Evolutionary conservation across 129 eudicot genomes (phyloP).

Genomic region (Artemisia argyi): DNA sequence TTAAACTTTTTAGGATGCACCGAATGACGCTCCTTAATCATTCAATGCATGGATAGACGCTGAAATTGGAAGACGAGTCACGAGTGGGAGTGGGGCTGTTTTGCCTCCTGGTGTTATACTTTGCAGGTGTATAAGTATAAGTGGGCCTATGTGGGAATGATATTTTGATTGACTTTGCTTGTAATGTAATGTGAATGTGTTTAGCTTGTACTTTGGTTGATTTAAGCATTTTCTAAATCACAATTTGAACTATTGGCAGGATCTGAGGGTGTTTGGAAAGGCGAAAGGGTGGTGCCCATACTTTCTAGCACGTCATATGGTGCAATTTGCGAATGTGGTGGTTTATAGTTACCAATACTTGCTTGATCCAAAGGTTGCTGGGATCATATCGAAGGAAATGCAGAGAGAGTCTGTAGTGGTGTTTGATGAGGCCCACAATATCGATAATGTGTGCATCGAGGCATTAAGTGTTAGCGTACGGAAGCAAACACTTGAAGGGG

Average conservation of each 20-base stretch:
- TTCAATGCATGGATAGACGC: neutral
- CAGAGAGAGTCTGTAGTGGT: constrained; percentile 91
- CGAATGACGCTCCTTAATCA: neutral
- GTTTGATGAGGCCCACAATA: constrained; percentile 98
- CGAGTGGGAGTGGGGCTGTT: too few species aligned
- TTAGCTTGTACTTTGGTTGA: neutral
- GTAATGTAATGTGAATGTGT: neutral
- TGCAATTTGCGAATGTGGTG: constrained; percentile 95
- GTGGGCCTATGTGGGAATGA: too few species aligned
- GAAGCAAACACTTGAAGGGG: constrained; percentile 95
- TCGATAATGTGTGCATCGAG: constrained; percentile 97
- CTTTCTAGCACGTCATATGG: constrained; percentile 93
- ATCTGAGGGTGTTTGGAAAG: constrained; percentile 82
- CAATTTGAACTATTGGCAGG: constrained; percentile 45
- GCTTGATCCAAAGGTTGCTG: constrained; percentile 98
- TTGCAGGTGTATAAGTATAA: too few species aligned
- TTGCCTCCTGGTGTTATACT: too few species aligned
- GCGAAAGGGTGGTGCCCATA: constrained; percentile 95
- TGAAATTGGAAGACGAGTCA: neutral
- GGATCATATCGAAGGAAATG: constrained; percentile 95
- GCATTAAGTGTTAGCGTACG: constrained; percentile 95
- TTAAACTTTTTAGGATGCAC: neutral
- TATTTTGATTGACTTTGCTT: neutral
- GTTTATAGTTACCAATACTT: constrained; percentile 95
- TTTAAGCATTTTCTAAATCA: constrained; percentile 1